Conservation (phyloP, 352 stramenopile genomes). For the Pythium coloratum region DNA sequence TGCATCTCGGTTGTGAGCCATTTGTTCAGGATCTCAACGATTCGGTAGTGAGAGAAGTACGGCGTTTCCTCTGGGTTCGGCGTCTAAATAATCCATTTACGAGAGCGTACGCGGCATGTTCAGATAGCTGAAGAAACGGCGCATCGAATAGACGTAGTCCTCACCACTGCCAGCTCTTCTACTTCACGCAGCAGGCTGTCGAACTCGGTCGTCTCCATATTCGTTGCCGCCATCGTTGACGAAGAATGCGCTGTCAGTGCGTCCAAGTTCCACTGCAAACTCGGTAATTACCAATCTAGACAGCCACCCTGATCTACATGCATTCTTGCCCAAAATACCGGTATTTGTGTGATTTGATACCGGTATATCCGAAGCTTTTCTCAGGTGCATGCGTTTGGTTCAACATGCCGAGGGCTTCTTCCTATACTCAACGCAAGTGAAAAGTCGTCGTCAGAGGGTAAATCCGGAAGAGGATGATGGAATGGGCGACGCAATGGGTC, state of each 20-base stretch:
- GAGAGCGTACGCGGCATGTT: background rate
- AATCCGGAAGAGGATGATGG: slow-evolving; percentile 13
- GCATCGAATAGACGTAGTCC: background rate
- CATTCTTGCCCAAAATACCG: too few relatives aligned
- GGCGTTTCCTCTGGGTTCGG: slow-evolving; percentile 48
- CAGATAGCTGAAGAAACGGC: background rate
- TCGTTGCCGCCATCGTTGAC: background rate
- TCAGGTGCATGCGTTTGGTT: slow-evolving; percentile 9
- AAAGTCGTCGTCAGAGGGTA: background rate
- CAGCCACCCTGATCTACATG: too few relatives aligned
- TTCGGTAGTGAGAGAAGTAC: slow-evolving; percentile 53
- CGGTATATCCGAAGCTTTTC: background rate
- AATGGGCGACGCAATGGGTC: slow-evolving; percentile 31
- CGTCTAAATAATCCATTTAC: slow-evolving; percentile 23
- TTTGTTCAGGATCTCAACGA: slow-evolving; percentile 58
- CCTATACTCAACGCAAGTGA: slow-evolving; percentile 20
- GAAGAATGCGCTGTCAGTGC: background rate
- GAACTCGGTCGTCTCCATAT: slow-evolving; percentile 4
- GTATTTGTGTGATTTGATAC: background rate
- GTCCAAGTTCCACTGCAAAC: too few relatives aligned
- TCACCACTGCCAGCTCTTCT: slow-evolving; percentile 18
- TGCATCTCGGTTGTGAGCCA: slow-evolving; percentile 37
- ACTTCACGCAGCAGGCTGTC: slow-evolving; percentile 23
- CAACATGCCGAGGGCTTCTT: slow-evolving; percentile 9
- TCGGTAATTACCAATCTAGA: too few relatives aligned